These are phyloP conservation scores for Colletotrichum aenigma DNA, from an alignment of 2,329 filamentous ascomycete genomes.

Conservation along the genomic window DNA sequence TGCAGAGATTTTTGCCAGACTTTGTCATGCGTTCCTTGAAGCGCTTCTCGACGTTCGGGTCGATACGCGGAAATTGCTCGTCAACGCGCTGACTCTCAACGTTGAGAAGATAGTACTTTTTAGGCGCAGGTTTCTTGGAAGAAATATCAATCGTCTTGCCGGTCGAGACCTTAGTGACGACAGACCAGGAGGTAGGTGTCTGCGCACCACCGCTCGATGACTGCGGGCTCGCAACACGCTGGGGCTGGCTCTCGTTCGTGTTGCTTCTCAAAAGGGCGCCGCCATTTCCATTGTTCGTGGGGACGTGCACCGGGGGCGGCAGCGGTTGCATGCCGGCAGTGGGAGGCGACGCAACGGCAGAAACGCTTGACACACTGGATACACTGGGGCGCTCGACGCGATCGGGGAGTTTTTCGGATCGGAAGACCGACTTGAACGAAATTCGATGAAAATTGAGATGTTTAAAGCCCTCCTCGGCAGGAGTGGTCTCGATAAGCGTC, in stretches of 20 bases:
- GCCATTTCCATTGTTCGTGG: background rate
- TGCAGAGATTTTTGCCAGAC: constrained; percentile 24
- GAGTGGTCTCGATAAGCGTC: constrained; percentile 34
- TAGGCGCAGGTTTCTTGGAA: constrained; percentile 22
- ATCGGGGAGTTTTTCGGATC: constrained; percentile 28
- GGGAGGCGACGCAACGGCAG: background rate
- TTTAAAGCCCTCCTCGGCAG: constrained; percentile 32
- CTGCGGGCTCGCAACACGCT: background rate
- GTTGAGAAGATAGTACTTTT: constrained; percentile 32
- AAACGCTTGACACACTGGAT: background rate
- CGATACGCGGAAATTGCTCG: constrained; percentile 26
- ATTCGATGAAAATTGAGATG: constrained; percentile 30
- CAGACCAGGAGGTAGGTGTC: constrained; percentile 25
- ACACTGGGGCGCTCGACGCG: background rate
- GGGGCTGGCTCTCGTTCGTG: background rate
- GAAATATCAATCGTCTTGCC: constrained; percentile 30
- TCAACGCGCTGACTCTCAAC: constrained; percentile 33
- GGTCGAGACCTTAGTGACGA: constrained; percentile 17
- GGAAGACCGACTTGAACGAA: constrained; percentile 32
- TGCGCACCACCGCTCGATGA: background rate
- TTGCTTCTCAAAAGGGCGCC: background rate
- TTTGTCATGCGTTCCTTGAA: constrained; percentile 22
- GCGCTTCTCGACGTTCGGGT: constrained; percentile 20
- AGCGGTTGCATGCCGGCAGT: background rate
- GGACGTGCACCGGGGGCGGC: background rate